These are phyloP conservation scores for Emmonsiellopsis sp. DNA, from an alignment of 2,329 filamentous ascomycete species.

Conservation along the genomic window DNA sequence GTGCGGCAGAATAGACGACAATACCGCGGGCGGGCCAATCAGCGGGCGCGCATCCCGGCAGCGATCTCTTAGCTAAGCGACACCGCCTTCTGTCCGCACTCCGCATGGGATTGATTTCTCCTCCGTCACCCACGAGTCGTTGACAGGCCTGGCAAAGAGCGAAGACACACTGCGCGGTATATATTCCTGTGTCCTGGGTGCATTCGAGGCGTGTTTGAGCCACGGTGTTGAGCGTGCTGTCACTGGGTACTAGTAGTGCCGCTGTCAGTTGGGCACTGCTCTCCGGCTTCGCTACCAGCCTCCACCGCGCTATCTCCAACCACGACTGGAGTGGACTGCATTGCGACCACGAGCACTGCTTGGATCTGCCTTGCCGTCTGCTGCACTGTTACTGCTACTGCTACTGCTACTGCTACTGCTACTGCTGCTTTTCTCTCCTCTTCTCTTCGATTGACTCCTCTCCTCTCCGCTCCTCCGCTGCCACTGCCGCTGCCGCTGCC, in stretches of 20 bases:
- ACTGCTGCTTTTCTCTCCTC: neutral
- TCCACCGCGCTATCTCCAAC: too few relatives aligned
- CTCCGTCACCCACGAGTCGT: neutral
- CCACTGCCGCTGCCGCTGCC: neutral
- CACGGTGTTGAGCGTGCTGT: too few relatives aligned
- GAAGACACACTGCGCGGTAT: neutral
- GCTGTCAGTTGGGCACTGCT: too few relatives aligned
- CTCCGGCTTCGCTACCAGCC: too few relatives aligned
- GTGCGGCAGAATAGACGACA: neutral
- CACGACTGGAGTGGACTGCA: too few relatives aligned
- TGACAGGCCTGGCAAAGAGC: too few relatives aligned
- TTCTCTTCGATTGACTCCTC: constrained; percentile 1
- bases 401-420: neutral
- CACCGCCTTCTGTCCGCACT: neutral
- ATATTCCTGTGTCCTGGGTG: neutral
- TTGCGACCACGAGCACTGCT: too few relatives aligned
- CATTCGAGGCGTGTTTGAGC: too few relatives aligned
- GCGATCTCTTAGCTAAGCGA: neutral
- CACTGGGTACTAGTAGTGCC: too few relatives aligned
- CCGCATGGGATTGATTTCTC: neutral
- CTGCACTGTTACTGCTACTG: neutral
- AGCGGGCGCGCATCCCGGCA: neutral
- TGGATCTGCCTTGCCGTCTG: too few relatives aligned
- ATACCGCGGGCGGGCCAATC: neutral
- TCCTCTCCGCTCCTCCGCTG: neutral